Conservation (phyloP, 2,329 filamentous ascomycete genomes). For the Trematosphaeria pertusa region DNA sequence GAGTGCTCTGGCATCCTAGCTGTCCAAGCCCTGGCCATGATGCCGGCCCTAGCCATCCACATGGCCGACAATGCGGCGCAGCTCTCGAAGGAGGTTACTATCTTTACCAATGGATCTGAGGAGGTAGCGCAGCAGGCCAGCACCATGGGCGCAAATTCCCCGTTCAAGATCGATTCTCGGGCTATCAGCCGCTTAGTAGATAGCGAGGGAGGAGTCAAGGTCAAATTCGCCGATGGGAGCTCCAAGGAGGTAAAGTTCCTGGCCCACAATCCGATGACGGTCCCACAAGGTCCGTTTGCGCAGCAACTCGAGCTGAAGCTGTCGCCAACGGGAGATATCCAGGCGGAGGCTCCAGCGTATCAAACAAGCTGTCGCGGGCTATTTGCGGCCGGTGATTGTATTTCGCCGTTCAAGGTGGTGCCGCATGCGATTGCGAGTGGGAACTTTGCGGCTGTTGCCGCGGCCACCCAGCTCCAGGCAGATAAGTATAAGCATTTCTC, state of each 20-base stretch:
- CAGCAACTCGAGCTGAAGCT: conserved; percentile 55
- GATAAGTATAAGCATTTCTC: background rate
- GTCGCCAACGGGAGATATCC: conserved; percentile 54
- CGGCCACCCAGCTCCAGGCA: background rate
- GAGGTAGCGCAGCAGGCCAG: conserved; percentile 31
- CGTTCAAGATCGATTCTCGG: conserved; percentile 49
- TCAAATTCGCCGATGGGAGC: conserved; percentile 53
- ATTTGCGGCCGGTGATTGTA: conserved; percentile 59
- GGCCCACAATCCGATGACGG: conserved; percentile 20
- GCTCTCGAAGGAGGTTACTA: conserved; percentile 54
- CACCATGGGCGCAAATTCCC: conserved; percentile 9
- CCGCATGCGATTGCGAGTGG: conserved; percentile 9
- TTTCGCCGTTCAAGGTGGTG: conserved; percentile 1
- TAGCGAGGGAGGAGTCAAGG: conserved; percentile 36
- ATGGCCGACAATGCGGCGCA: conserved; percentile 54
- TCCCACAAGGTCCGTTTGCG: conserved; percentile 50
- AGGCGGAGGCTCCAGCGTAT: conserved; percentile 51
- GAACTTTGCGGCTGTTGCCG: conserved; percentile 3
- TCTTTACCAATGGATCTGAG: conserved; percentile 60
- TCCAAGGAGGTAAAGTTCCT: conserved; percentile 11
- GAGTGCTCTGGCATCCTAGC: conserved; percentile 31
- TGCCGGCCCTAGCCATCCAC: conserved; percentile 40
- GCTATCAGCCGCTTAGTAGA: conserved; percentile 40
- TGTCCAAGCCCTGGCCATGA: conserved; percentile 21
- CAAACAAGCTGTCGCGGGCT: conserved; percentile 57